phyloP scores from a whole-genome alignment of 1,139 yeast genomes.

The Citeromyces hawaiiensis region DNA sequence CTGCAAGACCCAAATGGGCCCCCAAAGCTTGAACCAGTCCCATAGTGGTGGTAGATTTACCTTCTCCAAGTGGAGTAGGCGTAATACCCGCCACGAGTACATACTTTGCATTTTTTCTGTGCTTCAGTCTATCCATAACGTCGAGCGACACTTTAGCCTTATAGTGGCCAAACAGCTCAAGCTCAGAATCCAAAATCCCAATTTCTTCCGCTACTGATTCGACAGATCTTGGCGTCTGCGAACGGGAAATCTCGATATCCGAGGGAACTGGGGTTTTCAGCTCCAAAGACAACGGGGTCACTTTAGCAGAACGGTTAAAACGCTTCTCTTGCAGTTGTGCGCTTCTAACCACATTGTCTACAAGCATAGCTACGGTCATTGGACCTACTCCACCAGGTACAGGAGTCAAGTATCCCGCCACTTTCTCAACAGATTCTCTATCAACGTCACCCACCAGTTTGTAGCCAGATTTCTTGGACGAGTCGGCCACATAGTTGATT shows the following conservation, averaged over 20 bases:
- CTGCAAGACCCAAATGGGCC: conserved; percentile 77
- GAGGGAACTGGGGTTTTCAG: conserved; percentile 82
- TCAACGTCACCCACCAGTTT: conserved; percentile 72
- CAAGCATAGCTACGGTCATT: conserved; percentile 78
- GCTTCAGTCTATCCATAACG: conserved; percentile 55
- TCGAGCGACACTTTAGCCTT: conserved; percentile 84
- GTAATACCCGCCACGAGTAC: conserved; percentile 94
- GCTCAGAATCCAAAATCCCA: conserved; percentile 69
- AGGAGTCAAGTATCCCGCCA: conserved; percentile 56
- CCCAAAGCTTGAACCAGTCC: conserved; percentile 95
- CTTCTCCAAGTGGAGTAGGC: conserved; percentile 98
- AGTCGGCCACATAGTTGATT: conserved; percentile 58
- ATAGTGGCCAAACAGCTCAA: conserved; percentile 85
- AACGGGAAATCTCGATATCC: conserved; percentile 85
- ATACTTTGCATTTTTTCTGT: conserved; percentile 73
- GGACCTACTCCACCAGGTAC: conserved; percentile 90
- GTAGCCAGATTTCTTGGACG: conserved; percentile 48
- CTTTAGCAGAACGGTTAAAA: conserved; percentile 15
- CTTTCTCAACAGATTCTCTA: conserved; percentile 36
- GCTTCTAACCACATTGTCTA: conserved; percentile 48
- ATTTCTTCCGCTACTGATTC: conserved; percentile 72
- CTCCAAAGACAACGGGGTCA: conserved; percentile 25
- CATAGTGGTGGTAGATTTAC: conserved; percentile 93
- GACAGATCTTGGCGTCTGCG: conserved; percentile 80
- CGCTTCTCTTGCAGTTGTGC: conserved; percentile 16